Base-by-base conservation (phyloP, 2,329 filamentous ascomycete genomes). In the Sporothrix inflata region DNA sequence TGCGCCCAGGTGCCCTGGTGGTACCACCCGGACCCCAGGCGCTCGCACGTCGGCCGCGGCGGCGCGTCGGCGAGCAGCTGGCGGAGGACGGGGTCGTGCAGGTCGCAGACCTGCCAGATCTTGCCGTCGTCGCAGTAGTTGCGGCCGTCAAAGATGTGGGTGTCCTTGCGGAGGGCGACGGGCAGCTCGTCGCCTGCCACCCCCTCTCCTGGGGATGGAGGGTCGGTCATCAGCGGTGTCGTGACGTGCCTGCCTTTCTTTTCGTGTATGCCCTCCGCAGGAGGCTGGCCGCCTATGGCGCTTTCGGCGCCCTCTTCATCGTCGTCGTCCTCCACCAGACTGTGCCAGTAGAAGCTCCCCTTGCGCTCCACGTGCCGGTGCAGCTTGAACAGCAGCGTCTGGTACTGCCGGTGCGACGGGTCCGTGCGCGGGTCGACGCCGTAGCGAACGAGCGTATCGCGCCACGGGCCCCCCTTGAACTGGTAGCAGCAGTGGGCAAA, bases 51-150 rank as follows among this genome's bases (percentile, higher is more conserved):
- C 0, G 83, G 78, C 4, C 90, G 86, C 27, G 92, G 81, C 5
- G 89, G 85, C 0, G 90, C 84, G 0, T 88, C 87, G 24, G 90
- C 86, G 51, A 97, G 85, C 3, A 98, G 83, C 12, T 84, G 80
- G 0, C 84, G 83, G 1, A 98, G 84, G 0, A 94, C 78, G 0
- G 94, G 92, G 77, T 98, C 95, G 0, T 89, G 91, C 71, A 98
- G 91, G 80, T 99, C 96, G 82, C 94, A 97, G 34, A 97, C 88
- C 84, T 98, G 96, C 92, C 94, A 99, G 67, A 96, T 91, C 77
- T 96, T 96, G 51, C 94, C 94, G 77, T 97, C 94, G 1, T 88
- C 87, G 19, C 89, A 89, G 71, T 95, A 89, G 1, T 86, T 87
- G 73, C 89, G 85, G 63, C 95, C 95, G 74, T 97, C 93, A 80